Conservation (phyloP, 2,329 filamentous ascomycete species). For the Stachybotrys echinatus region DNA sequence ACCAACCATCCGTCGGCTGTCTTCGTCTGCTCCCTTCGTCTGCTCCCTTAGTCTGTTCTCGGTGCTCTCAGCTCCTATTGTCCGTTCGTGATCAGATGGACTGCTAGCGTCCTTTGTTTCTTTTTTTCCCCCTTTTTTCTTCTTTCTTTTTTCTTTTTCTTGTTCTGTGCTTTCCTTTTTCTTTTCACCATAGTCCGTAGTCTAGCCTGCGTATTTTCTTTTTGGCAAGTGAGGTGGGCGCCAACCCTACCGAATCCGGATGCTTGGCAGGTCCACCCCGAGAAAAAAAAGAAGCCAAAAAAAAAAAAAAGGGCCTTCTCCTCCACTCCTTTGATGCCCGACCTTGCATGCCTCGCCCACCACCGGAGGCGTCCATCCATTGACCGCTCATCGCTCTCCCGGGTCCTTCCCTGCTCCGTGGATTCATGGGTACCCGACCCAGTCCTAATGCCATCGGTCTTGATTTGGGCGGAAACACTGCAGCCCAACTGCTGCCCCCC, state of each 20-base stretch:
- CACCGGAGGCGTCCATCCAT: background rate
- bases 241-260: background rate
- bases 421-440: slow-evolving; percentile 1
- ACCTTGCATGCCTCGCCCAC: background rate
- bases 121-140: background rate
- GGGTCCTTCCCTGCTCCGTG: background rate
- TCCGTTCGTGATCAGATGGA: background rate
- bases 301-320: background rate
- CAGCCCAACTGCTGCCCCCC: background rate
- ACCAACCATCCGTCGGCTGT: no score
- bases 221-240: no score
- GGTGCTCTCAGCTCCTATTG: no score
- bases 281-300: background rate
- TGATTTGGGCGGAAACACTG: slow-evolving; percentile 1
- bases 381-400: background rate
- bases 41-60: background rate
- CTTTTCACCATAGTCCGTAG: no score
- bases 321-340: background rate
- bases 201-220: no score
- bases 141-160: no score
- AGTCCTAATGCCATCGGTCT: background rate
- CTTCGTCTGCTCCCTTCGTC: background rate
- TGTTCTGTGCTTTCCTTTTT: no score
- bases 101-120: background rate
- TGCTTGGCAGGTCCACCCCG: background rate